A percentile compares a stretch with the other conserved stretches of the same genome.
phyloP scores from a whole-genome alignment of 331 rosid species.

The Pyrus hybrid region DNA sequence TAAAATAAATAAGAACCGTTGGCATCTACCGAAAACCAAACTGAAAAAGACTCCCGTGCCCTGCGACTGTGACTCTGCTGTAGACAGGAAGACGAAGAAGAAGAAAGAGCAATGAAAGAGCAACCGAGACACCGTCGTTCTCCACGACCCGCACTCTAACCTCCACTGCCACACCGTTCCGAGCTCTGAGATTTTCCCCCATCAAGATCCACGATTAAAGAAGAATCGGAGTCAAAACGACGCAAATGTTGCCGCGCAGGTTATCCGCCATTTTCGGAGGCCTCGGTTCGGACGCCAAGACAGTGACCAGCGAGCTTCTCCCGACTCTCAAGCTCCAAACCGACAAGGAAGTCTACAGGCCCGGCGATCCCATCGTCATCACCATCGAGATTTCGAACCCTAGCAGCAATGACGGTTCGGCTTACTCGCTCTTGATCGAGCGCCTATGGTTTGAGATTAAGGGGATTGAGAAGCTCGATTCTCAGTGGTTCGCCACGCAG shows the following conservation, averaged over 20 bases:
- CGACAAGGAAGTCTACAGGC: slow-evolving; percentile 74
- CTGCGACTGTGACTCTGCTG: not conserved
- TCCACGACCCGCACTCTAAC: not conserved
- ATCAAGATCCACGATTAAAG: not conserved
- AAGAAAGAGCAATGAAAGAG: not conserved
- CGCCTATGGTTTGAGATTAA: slow-evolving; percentile 73
- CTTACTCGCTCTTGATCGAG: slow-evolving; percentile 60
- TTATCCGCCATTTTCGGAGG: slow-evolving; percentile 65
- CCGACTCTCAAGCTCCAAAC: slow-evolving; percentile 60
- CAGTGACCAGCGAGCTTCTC: slow-evolving; percentile 17
- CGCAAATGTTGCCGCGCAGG: slow-evolving; percentile 52
- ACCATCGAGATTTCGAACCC: slow-evolving; percentile 68
- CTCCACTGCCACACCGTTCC: not conserved
- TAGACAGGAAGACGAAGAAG: not conserved
- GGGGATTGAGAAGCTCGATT: slow-evolving; percentile 79
- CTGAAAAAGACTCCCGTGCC: not conserved
- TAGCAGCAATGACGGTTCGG: slow-evolving; percentile 13
- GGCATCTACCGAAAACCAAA: not conserved
- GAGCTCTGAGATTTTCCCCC: not conserved
- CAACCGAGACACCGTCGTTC: not conserved
- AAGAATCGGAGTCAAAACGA: not conserved
- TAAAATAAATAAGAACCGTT: not conserved
- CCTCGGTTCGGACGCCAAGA: slow-evolving; percentile 27
- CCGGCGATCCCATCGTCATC: slow-evolving; percentile 77
- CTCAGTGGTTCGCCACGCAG: slow-evolving; percentile 89